These are phyloP conservation scores for Kodamaea fungicola DNA, from an alignment of 1,139 yeast genomes.

Conservation along the genomic window DNA sequence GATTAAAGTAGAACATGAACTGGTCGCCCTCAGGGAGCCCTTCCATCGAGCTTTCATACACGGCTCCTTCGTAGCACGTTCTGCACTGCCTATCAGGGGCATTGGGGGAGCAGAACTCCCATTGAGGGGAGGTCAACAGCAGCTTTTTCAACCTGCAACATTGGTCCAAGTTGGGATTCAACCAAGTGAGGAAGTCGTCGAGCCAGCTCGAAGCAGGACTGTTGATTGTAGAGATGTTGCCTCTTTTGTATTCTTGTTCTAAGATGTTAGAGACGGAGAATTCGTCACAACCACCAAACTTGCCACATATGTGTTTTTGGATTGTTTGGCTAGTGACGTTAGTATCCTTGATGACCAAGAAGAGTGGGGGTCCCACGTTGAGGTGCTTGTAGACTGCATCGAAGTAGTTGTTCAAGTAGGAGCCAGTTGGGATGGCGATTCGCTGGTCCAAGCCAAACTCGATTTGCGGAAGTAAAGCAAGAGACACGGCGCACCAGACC, in stretches of 20 bases:
- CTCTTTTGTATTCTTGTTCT: constrained; percentile 78
- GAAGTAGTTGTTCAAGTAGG: constrained; percentile 78
- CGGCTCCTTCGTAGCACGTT: constrained; percentile 58
- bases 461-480: constrained; percentile 60
- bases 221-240: constrained; percentile 58
- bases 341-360: constrained; percentile 67
- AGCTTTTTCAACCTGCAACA: constrained; percentile 71
- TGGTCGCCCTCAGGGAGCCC: constrained; percentile 79
- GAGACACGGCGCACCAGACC: constrained; percentile 62
- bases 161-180: constrained; percentile 80
- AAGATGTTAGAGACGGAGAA: constrained; percentile 77
- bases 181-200: constrained; percentile 84
- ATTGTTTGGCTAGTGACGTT: constrained; percentile 57
- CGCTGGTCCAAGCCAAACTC: constrained; percentile 85
- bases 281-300: constrained; percentile 78
- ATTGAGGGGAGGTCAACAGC: constrained; percentile 5
- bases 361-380: constrained; percentile 89
- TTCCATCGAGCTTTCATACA: constrained; percentile 72
- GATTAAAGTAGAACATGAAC: constrained; percentile 67
- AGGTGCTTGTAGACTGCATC: constrained; percentile 69
- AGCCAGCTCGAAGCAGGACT: constrained; percentile 92
- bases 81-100: constrained; percentile 74
- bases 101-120: constrained; percentile 60
- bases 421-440: constrained; percentile 77
- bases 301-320: constrained; percentile 81